These are phyloP conservation scores for Lactifluus echinatus DNA, from an alignment of 768 basidiomycete species.

Conservation along the genomic window DNA sequence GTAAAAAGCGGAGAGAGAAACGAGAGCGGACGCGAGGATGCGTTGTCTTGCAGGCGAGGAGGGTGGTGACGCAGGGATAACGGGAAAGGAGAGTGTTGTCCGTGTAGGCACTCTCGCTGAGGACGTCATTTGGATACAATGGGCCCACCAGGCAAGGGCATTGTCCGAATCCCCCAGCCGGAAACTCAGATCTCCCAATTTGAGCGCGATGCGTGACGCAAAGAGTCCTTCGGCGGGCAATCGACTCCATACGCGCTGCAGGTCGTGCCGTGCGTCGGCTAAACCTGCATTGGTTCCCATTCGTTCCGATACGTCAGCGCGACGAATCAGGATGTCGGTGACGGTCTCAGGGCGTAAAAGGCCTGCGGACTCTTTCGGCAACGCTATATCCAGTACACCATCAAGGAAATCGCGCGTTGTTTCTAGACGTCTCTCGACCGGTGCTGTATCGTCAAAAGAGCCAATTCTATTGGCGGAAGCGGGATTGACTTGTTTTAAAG, in stretches of 20 bases:
- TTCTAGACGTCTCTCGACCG: conserved; percentile 46
- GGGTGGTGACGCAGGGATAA: conserved; percentile 35
- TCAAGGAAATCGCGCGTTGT: conserved; percentile 46
- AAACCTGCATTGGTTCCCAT: conserved; percentile 45
- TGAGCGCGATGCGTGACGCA: conserved; percentile 50
- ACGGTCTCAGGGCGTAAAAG: conserved; percentile 44
- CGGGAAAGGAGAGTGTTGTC: conserved; percentile 16
- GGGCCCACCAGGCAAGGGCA: conserved; percentile 62
- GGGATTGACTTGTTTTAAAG: conserved; percentile 4
- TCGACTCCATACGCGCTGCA: conserved; percentile 49
- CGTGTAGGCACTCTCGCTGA: conserved; percentile 28
- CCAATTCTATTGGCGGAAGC: neutral
- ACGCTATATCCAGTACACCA: conserved; percentile 39
- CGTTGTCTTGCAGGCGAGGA: conserved; percentile 57
- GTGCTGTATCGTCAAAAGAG: neutral
- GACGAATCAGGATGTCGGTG: conserved; percentile 44
- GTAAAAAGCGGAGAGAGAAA: conserved; percentile 66
- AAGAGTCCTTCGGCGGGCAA: conserved; percentile 33
- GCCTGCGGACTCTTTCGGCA: conserved; percentile 31
- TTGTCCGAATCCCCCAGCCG: conserved; percentile 44
- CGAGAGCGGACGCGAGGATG: conserved; percentile 47
- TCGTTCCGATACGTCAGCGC: conserved; percentile 50
- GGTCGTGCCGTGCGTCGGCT: conserved; percentile 46
- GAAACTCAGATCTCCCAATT: conserved; percentile 57
- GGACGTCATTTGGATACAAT: conserved; percentile 38